Percentiles rank a stretch among this genome's conserved stretches.
Conservation (phyloP, 768 basidiomycete genomes). For the Royoungia palumana region DNA sequence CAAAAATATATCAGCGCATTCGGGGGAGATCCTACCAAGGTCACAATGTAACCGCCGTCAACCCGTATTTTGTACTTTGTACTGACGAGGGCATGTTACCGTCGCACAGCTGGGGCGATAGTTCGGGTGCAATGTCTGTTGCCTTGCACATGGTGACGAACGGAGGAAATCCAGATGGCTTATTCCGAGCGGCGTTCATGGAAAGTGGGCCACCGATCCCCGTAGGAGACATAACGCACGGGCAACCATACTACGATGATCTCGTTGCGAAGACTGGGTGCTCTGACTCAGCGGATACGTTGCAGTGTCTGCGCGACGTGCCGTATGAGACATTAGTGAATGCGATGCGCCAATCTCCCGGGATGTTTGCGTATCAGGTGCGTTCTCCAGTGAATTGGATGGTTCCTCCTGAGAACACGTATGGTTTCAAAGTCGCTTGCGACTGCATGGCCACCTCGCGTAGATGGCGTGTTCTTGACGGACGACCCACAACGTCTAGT, state of each 20-base stretch:
- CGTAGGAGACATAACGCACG: slow-evolving; percentile 17
- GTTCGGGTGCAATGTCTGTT: slow-evolving; percentile 37
- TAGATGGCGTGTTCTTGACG: slow-evolving; percentile 39
- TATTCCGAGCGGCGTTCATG: slow-evolving; percentile 35
- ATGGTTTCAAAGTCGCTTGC: slow-evolving; percentile 16
- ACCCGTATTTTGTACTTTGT: neutral
- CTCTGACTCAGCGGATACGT: slow-evolving; percentile 19
- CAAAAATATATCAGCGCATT: slow-evolving; percentile 57
- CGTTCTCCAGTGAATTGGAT: neutral
- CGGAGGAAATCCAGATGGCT: slow-evolving; percentile 19
- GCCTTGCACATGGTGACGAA: slow-evolving; percentile 29
- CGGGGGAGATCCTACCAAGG: slow-evolving; percentile 53
- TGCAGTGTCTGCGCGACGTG: slow-evolving; percentile 34
- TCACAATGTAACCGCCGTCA: slow-evolving; percentile 23
- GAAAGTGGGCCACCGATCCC: slow-evolving; percentile 38
- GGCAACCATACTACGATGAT: slow-evolving; percentile 28
- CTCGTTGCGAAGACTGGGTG: slow-evolving; percentile 34
- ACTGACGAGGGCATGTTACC: too few species aligned
- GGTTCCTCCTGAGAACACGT: neutral
- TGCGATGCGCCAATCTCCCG: slow-evolving; percentile 34
- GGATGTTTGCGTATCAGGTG: slow-evolving; percentile 34
- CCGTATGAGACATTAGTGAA: slow-evolving; percentile 30
- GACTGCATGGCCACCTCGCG: slow-evolving; percentile 36
- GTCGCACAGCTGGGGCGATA: slow-evolving; percentile 30
- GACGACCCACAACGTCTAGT: slow-evolving; percentile 33